Evolutionary conservation across 1,139 yeast genomes (phyloP).

Genomic region (Geotrichum cucujoidarum): DNA sequence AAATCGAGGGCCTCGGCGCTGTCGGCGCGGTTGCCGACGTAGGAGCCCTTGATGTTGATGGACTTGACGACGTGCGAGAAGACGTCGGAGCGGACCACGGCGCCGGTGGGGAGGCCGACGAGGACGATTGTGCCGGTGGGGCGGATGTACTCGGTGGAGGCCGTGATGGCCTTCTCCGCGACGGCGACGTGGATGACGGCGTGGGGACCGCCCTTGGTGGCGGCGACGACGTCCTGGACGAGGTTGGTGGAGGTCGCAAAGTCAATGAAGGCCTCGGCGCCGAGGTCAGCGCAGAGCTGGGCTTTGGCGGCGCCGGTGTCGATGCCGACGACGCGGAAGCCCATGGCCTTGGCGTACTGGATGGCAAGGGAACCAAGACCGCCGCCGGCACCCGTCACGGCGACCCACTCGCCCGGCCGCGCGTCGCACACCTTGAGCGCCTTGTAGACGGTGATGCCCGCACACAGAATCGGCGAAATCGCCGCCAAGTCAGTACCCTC

Average conservation of each 20-base stretch:
- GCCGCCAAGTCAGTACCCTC: constrained; percentile 57
- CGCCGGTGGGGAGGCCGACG: constrained; percentile 66
- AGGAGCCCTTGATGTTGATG: constrained; percentile 54
- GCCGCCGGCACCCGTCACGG: constrained; percentile 68
- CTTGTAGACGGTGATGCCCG: constrained; percentile 68
- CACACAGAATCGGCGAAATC: constrained; percentile 62
- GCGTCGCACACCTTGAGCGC: constrained; percentile 59
- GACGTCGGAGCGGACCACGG: constrained; percentile 51
- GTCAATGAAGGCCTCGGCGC: constrained; percentile 61
- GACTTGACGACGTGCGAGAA: constrained; percentile 55
- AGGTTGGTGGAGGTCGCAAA: constrained; percentile 43
- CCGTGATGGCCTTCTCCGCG: constrained; percentile 57
- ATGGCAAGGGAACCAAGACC: constrained; percentile 66
- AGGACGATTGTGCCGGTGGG: constrained; percentile 61
- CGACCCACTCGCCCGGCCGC: constrained; percentile 62
- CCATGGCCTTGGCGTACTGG: constrained; percentile 68
- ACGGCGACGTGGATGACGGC: constrained; percentile 67
- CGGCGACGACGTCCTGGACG: constrained; percentile 44
- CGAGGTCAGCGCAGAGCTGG: constrained; percentile 46
- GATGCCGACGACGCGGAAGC: constrained; percentile 58
- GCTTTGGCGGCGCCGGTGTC: constrained; percentile 62
- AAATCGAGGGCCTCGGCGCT: constrained; percentile 62
- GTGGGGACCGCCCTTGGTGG: constrained; percentile 63
- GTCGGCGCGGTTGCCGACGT: constrained; percentile 66
- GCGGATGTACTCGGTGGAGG: constrained; percentile 59